Percentiles rank a stretch among this genome's conserved stretches.
Evolutionary conservation across 2,329 filamentous ascomycete species (phyloP).

Genomic region (Seiridium unicorne): DNA sequence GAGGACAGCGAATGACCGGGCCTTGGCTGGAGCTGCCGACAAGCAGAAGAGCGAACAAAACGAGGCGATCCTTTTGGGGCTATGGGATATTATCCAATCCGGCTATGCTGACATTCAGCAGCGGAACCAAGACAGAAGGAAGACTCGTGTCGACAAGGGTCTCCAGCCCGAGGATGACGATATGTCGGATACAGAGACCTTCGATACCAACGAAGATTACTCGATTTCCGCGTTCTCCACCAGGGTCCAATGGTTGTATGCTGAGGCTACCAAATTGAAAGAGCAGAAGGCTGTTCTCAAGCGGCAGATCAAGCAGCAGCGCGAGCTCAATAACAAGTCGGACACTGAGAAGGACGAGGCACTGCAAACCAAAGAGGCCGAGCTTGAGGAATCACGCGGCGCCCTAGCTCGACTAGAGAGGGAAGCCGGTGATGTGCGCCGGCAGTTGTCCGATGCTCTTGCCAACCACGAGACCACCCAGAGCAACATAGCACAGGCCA

Average conservation of each 20-base stretch:
- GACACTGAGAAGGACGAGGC: conserved; percentile 69
- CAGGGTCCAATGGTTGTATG: conserved; percentile 77
- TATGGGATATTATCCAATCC: conserved; percentile 59
- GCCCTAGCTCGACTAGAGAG: conserved; percentile 27
- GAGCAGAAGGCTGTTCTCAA: conserved; percentile 89
- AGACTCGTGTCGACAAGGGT: conserved; percentile 54
- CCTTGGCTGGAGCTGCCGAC: conserved; percentile 26
- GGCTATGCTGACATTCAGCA: conserved; percentile 55
- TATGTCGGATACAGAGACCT: conserved; percentile 60
- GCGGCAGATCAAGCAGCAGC: conserved; percentile 92
- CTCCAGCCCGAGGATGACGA: conserved; percentile 59
- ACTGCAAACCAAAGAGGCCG: conserved; percentile 55
- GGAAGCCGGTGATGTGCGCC: conserved; percentile 37
- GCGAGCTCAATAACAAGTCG: conserved; percentile 85
- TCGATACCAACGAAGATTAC: conserved; percentile 60
- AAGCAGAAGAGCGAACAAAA: conserved; percentile 52
- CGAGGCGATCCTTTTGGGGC: conserved; percentile 49
- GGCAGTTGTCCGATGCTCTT: conserved; percentile 47
- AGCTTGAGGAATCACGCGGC: conserved; percentile 45
- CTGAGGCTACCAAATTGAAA: conserved; percentile 72
- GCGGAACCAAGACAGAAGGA: conserved; percentile 51
- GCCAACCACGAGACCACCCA: conserved; percentile 44
- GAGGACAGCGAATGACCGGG: conserved; percentile 31
- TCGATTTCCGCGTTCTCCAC: conserved; percentile 73
- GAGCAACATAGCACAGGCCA: conserved; percentile 27